These are phyloP conservation scores for Euphorbia celastroides DNA, from an alignment of 441 rosid species.

Conservation along the genomic window DNA sequence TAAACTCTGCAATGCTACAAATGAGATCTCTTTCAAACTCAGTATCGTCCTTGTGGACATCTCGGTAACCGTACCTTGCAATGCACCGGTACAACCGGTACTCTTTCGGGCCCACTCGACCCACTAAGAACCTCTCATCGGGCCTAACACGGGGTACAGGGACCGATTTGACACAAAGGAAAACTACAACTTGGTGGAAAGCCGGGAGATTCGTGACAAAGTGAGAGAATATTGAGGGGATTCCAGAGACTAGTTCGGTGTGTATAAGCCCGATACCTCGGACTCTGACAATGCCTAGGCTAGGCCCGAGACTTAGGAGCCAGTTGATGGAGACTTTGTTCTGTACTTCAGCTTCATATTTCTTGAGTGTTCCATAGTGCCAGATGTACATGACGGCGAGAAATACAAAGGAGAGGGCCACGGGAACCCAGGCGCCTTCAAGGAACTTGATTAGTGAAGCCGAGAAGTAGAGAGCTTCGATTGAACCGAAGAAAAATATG, in stretches of 20 bases:
- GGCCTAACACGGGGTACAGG: conserved; percentile 83
- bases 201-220: conserved; percentile 91
- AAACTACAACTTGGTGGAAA: conserved; percentile 81
- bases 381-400: conserved; percentile 60
- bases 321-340: conserved; percentile 81
- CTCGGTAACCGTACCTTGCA: conserved; percentile 84
- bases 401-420: conserved; percentile 69
- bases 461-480: conserved; percentile 84
- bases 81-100: conserved; percentile 71
- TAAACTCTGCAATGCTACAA: conserved; percentile 67
- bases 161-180: conserved; percentile 80
- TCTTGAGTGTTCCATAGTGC: conserved; percentile 84
- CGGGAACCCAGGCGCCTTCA: conserved; percentile 96
- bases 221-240: conserved; percentile 83
- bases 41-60: conserved; percentile 61
- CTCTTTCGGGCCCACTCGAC: conserved; percentile 79
- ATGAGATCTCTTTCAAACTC: conserved; percentile 77
- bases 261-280: conserved; percentile 77
- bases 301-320: conserved; percentile 68
- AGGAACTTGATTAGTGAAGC: conserved; percentile 89
- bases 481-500: conserved; percentile 67
- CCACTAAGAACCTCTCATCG: conserved; percentile 75
- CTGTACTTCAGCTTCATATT: conserved; percentile 72
- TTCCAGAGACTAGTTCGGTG: conserved; percentile 80
- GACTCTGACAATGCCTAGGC: conserved; percentile 68